These are phyloP conservation scores for Crucihimalaya himalaica DNA, from an alignment of 345 rosid genomes.

Conservation along the genomic window DNA sequence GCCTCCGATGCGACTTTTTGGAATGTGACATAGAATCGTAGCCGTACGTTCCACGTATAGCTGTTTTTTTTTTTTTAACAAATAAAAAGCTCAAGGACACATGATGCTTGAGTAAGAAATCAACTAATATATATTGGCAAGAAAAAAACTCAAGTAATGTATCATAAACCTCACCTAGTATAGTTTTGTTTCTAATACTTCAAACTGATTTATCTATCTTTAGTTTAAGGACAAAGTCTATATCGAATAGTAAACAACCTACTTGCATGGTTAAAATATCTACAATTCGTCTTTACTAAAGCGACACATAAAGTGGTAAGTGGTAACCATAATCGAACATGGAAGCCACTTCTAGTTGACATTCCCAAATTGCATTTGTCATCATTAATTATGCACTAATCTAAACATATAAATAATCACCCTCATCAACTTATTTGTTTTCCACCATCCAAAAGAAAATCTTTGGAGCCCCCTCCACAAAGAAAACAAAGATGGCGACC, in stretches of 20 bases:
- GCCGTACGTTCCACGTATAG: not conserved
- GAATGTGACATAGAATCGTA: not conserved
- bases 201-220: not conserved
- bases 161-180: not conserved
- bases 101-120: not conserved
- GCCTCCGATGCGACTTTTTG: not conserved
- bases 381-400: constrained; percentile 1
- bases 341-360: constrained; percentile 47
- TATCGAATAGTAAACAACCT: not conserved
- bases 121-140: not conserved
- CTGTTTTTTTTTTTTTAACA: not conserved
- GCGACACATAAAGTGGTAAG: constrained; percentile 30
- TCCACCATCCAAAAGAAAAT: constrained; percentile 16
- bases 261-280: constrained; percentile 17
- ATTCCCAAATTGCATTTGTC: constrained; percentile 22
- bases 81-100: not conserved
- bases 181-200: not conserved
- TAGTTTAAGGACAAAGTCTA: not conserved
- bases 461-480: constrained; percentile 14
- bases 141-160: not conserved
- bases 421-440: constrained; percentile 11
- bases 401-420: constrained; percentile 27
- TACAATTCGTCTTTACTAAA: constrained; percentile 1
- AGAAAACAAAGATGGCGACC: constrained; percentile 27
- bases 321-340: constrained; percentile 59